phyloP scores from a whole-genome alignment of 805 yeast species.

The Jamesozyma rosinii region DNA sequence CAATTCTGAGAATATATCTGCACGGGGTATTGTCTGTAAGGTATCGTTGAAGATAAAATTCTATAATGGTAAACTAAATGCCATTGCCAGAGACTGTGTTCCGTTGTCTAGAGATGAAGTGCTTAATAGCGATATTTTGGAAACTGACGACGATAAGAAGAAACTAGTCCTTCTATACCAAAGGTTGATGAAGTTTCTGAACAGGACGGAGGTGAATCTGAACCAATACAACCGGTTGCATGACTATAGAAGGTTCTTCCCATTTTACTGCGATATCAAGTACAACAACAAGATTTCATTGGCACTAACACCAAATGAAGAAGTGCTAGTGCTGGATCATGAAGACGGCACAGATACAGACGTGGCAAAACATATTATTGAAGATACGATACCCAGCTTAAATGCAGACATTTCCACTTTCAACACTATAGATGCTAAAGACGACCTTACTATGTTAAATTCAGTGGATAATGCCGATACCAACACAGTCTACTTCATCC shows the following conservation, averaged over 20 bases:
- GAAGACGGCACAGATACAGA: no score
- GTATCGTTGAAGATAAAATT: slow-evolving; percentile 15
- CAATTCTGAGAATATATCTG: slow-evolving; percentile 16
- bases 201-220: no score
- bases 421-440: not conserved
- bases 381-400: no score
- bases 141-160: not conserved
- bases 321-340: not conserved
- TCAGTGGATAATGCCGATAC: not conserved
- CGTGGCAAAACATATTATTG: no score
- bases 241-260: no score
- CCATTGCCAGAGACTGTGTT: slow-evolving; percentile 14
- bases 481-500: not conserved
- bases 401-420: not conserved
- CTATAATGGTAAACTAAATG: slow-evolving; percentile 15
- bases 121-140: no score
- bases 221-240: no score
- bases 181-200: no score
- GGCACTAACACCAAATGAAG: not conserved
- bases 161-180: no score
- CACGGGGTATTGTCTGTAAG: slow-evolving; percentile 21
- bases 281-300: no score
- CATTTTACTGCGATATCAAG: no score
- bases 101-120: not conserved
- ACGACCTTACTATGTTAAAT: not conserved